Conservation (phyloP, 305 asterid genomes). For the Stenogyne calaminthoides region DNA sequence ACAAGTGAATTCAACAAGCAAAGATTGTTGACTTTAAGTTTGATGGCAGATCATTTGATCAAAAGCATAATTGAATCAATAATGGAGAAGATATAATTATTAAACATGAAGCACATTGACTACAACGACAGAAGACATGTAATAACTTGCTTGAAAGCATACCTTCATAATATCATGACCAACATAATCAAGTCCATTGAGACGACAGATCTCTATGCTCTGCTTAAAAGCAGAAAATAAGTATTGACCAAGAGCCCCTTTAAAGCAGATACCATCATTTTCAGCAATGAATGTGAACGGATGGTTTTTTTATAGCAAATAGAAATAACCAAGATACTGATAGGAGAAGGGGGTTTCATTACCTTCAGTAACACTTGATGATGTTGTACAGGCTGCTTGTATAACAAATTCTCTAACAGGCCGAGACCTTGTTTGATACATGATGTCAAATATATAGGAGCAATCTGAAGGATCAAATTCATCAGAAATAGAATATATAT, state of each 20-base stretch:
- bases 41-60: conserved; percentile 1
- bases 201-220: conserved; percentile 95
- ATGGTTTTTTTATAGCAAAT: background rate
- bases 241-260: conserved; percentile 24
- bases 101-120: conserved; percentile 15
- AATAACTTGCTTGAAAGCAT: conserved; percentile 27
- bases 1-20: conserved; percentile 29
- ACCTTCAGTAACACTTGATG: conserved; percentile 87
- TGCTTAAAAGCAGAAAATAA: conserved; percentile 39
- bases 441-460: conserved; percentile 86
- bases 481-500: conserved; percentile 17
- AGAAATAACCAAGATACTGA: conserved; percentile 22
- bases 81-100: conserved; percentile 3
- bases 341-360: conserved; percentile 14
- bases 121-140: conserved; percentile 13
- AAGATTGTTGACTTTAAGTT: conserved; percentile 17
- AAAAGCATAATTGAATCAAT: background rate
- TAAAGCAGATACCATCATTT: conserved; percentile 23
- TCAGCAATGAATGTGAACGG: conserved; percentile 14
- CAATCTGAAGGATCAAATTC: conserved; percentile 58
- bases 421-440: conserved; percentile 85
- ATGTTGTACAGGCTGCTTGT: conserved; percentile 84
- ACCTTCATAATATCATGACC: conserved; percentile 87
- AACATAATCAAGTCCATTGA: conserved; percentile 74
- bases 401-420: conserved; percentile 72